Evolutionary conservation across 306 rosid species (phyloP).

Genomic region (Dalbergia cultrata): DNA sequence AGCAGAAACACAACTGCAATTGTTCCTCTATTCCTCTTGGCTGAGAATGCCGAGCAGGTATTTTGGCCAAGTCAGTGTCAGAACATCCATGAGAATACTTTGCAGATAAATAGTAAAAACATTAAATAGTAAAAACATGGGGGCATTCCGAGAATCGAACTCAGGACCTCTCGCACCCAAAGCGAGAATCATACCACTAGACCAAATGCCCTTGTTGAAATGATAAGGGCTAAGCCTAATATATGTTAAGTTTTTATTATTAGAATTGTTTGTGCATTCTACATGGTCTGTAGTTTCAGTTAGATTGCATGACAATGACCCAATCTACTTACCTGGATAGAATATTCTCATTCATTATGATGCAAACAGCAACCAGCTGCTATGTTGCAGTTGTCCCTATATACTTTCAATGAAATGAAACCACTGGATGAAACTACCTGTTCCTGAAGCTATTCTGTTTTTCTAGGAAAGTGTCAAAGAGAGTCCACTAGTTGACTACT

Average conservation of each 20-base stretch:
- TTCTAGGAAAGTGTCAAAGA: conserved; percentile 18
- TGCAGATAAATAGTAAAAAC: background rate
- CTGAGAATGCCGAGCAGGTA: background rate
- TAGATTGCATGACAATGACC: background rate
- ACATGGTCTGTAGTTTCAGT: background rate
- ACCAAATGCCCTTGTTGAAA: conserved; percentile 58
- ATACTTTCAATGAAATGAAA: conserved; percentile 3
- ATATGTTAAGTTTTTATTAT: background rate
- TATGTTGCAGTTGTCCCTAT: background rate
- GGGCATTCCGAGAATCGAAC: conserved; percentile 64
- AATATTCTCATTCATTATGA: conserved; percentile 1
- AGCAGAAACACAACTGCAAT: background rate
- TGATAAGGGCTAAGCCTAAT: background rate
- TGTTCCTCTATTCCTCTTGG: background rate
- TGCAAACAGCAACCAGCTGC: background rate
- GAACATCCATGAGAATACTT: background rate
- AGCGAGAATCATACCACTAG: conserved; percentile 68
- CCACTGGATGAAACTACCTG: conserved; percentile 13
- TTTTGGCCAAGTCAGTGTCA: background rate
- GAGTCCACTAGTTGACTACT: conserved; percentile 1
- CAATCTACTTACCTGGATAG: conserved; percentile 5
- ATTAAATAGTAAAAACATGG: background rate
- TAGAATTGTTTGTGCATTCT: background rate
- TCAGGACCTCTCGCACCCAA: conserved; percentile 52
- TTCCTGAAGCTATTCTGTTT: conserved; percentile 14